phyloP scores from a whole-genome alignment of 768 basidiomycete genomes.

The Trametes cinnabarina region DNA sequence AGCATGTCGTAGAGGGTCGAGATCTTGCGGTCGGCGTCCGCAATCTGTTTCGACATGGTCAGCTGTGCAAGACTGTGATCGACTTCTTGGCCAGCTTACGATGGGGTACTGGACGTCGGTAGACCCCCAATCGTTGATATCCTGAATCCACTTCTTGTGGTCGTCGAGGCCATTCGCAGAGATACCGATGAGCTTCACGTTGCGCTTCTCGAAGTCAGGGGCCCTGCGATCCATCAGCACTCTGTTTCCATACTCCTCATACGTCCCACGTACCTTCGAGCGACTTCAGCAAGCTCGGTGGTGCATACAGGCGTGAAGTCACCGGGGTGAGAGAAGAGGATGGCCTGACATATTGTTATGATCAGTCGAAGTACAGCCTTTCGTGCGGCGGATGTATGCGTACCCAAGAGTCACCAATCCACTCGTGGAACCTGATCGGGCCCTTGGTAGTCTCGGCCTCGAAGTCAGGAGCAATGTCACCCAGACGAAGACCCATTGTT shows the following conservation, averaged over 20 bases:
- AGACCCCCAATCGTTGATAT: slow-evolving; percentile 79
- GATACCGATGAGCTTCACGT: slow-evolving; percentile 91
- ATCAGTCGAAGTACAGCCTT: not conserved
- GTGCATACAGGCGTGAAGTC: slow-evolving; percentile 95
- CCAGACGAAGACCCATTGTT: slow-evolving; percentile 63
- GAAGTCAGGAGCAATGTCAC: slow-evolving; percentile 88
- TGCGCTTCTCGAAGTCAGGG: slow-evolving; percentile 79
- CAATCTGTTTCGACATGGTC: slow-evolving; percentile 56
- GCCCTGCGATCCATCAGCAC: slow-evolving; percentile 35
- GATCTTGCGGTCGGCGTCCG: slow-evolving; percentile 83
- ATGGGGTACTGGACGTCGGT: slow-evolving; percentile 91
- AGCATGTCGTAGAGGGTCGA: slow-evolving; percentile 93
- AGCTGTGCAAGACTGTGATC: not conserved
- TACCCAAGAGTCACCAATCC: slow-evolving; percentile 88
- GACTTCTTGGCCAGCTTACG: slow-evolving; percentile 41
- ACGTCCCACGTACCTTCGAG: slow-evolving; percentile 47
- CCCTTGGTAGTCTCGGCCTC: slow-evolving; percentile 87
- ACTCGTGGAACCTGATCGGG: slow-evolving; percentile 89
- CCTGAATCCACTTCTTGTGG: slow-evolving; percentile 86
- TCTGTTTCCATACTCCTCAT: not conserved
- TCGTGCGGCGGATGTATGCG: slow-evolving; percentile 20
- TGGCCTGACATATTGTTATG: slow-evolving; percentile 44
- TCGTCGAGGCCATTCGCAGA: slow-evolving; percentile 86
- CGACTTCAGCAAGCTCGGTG: slow-evolving; percentile 95
- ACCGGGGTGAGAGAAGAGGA: slow-evolving; percentile 94